phyloP scores from a whole-genome alignment of 2,329 filamentous ascomycete species.

The Nemania serpens region DNA sequence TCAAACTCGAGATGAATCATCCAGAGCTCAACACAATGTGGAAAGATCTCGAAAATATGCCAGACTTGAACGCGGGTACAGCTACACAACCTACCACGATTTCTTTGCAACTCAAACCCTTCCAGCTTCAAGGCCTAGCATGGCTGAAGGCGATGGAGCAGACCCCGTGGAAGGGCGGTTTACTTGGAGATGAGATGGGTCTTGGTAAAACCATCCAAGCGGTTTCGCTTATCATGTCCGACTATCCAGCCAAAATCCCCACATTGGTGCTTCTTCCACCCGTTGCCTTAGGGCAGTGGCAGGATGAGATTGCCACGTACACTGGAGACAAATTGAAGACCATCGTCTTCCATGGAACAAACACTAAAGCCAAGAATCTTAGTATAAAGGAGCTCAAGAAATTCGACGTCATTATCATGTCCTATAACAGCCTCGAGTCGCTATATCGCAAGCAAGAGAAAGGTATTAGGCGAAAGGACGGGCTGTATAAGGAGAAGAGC shows the following conservation, averaged over 20 bases:
- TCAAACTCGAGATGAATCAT: conserved; percentile 74
- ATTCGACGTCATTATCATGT: conserved; percentile 96
- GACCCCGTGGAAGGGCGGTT: conserved; percentile 81
- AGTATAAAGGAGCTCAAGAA: conserved; percentile 75
- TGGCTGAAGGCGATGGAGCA: conserved; percentile 95
- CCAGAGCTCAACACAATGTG: conserved; percentile 85
- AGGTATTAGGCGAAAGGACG: conserved; percentile 81
- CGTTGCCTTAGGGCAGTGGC: conserved; percentile 96
- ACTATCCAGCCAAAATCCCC: conserved; percentile 82
- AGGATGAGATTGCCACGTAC: conserved; percentile 76
- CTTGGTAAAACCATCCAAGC: conserved; percentile 99
- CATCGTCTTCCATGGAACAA: conserved; percentile 87
- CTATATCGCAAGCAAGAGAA: conserved; percentile 91
- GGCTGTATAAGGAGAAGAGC: conserved; percentile 78
- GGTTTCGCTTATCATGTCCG: conserved; percentile 97
- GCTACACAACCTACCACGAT: conserved; percentile 78
- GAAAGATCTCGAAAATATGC: conserved; percentile 70
- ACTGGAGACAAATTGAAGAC: conserved; percentile 90
- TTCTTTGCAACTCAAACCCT: conserved; percentile 83
- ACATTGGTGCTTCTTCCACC: conserved; percentile 89
- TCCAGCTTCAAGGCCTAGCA: conserved; percentile 89
- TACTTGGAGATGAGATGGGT: conserved; percentile 97
- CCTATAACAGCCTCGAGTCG: conserved; percentile 89
- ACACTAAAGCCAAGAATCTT: conserved; percentile 79
- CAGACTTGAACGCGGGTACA: conserved; percentile 64